Percentiles rank a stretch among this genome's conserved stretches.
These are phyloP conservation scores for Arbutus unedo DNA, from an alignment of 148 eudicot genomes.

Conservation along the genomic window DNA sequence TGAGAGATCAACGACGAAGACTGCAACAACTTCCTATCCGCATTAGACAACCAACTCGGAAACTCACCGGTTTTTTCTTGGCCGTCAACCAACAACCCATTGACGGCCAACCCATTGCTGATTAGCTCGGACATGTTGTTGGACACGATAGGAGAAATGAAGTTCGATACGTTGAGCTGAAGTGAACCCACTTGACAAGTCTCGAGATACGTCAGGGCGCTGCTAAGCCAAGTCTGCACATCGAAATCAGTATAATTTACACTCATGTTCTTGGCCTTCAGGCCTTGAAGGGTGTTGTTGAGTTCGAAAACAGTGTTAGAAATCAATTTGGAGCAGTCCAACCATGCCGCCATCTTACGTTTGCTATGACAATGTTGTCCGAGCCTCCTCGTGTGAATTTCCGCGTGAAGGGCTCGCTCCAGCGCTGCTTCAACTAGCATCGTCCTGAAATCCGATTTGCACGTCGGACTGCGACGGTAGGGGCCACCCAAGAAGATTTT, in stretches of 20 bases:
- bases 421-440: constrained; percentile 53
- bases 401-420: constrained; percentile 38
- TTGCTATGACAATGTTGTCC: constrained; percentile 33
- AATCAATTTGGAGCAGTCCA: constrained; percentile 54
- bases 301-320: constrained; percentile 51
- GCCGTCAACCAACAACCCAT: constrained; percentile 13
- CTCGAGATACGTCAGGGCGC: constrained; percentile 33
- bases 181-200: constrained; percentile 27
- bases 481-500: constrained; percentile 36
- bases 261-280: not conserved
- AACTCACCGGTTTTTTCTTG: constrained; percentile 9
- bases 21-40: constrained; percentile 32
- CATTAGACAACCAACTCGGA: constrained; percentile 33
- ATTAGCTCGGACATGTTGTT: constrained; percentile 48
- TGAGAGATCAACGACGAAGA: constrained; percentile 9
- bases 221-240: constrained; percentile 26
- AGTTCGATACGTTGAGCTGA: constrained; percentile 30
- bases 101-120: constrained; percentile 45
- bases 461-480: constrained; percentile 27
- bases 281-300: constrained; percentile 20
- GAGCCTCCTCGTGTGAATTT: constrained; percentile 31
- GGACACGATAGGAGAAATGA: constrained; percentile 26
- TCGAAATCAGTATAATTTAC: not conserved
- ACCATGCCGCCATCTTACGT: constrained; percentile 42
- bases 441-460: constrained; percentile 41